Evolutionary conservation across 164 flowering plant species (phyloP).

Genomic region (Buxus sempervirens): DNA sequence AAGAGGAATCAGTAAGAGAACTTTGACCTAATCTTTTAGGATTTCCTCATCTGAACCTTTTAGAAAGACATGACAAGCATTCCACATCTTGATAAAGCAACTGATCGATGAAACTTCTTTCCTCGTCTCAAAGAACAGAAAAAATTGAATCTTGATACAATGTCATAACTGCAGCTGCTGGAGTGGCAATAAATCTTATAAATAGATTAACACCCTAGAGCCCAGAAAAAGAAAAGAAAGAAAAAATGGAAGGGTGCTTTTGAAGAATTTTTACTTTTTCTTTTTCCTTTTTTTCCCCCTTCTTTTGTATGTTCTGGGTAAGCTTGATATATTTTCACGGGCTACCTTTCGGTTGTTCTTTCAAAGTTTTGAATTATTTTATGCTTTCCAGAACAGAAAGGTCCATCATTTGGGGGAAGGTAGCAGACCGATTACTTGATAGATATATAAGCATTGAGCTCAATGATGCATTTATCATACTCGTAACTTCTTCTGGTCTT

Average conservation of each 20-base stretch:
- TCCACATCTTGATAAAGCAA: conserved; percentile 33
- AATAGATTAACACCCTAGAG: too few relatives aligned
- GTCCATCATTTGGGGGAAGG: not conserved
- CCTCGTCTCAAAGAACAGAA: conserved; percentile 19
- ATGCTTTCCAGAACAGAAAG: too few relatives aligned
- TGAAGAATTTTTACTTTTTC: not conserved
- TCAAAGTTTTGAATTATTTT: not conserved
- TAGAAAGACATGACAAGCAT: conserved; percentile 32
- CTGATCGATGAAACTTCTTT: conserved; percentile 22
- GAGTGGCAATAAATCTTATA: too few relatives aligned
- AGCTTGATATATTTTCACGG: too few relatives aligned
- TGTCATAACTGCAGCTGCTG: too few relatives aligned
- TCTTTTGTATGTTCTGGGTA: too few relatives aligned
- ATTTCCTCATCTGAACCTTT: conserved; percentile 21
- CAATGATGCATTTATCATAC: too few relatives aligned
- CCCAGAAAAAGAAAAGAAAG: too few relatives aligned
- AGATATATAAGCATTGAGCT: not conserved
- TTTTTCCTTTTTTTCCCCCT: too few relatives aligned
- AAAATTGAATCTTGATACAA: conserved; percentile 3
- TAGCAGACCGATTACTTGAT: not conserved
- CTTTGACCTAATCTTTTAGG: conserved; percentile 35
- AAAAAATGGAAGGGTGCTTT: not conserved
- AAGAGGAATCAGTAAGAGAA: conserved; percentile 30
- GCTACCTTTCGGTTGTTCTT: not conserved
- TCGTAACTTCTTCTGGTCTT: too few relatives aligned